Percentiles rank a stretch among this genome's conserved stretches.
phyloP scores from a whole-genome alignment of 148 eudicot genomes.

The Silene uniflora region DNA sequence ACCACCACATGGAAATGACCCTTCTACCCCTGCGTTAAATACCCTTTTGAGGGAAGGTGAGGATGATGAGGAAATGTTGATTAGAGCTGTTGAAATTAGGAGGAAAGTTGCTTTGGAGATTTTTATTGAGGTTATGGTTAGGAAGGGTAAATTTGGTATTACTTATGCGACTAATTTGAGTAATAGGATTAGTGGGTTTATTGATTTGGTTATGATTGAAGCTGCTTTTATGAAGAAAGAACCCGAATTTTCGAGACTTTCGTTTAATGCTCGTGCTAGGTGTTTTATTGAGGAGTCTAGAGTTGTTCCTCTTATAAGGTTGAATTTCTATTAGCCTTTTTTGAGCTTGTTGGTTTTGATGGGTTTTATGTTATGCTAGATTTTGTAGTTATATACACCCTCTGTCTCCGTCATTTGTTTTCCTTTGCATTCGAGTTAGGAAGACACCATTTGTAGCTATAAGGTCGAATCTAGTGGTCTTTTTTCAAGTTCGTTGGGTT shows the following conservation, averaged over 20 bases:
- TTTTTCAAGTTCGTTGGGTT: background rate
- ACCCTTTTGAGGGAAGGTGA: conserved; percentile 32
- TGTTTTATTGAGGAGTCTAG: conserved; percentile 48
- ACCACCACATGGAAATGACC: too few relatives aligned
- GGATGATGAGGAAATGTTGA: conserved; percentile 46
- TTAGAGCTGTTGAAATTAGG: conserved; percentile 72
- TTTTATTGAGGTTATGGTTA: conserved; percentile 56
- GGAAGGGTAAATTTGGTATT: conserved; percentile 82
- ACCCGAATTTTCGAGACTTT: conserved; percentile 42
- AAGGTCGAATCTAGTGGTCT: too few relatives aligned
- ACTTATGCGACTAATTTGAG: conserved; percentile 66
- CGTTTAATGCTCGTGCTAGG: conserved; percentile 77
- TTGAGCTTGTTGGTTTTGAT: background rate
- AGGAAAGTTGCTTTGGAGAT: conserved; percentile 68
- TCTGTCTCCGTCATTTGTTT: too few relatives aligned
- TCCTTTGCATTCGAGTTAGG: too few relatives aligned
- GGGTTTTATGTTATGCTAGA: background rate
- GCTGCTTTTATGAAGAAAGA: conserved; percentile 69
- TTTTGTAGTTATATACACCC: background rate
- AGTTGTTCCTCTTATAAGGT: conserved; percentile 84
- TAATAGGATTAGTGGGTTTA: conserved; percentile 37
- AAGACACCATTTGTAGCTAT: too few relatives aligned
- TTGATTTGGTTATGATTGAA: conserved; percentile 81
- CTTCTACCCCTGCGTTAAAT: conserved; percentile 39
- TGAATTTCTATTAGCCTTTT: background rate